Evolutionary conservation across 768 basidiomycete genomes (phyloP).

Genomic region (Arthromyces matolae): DNA sequence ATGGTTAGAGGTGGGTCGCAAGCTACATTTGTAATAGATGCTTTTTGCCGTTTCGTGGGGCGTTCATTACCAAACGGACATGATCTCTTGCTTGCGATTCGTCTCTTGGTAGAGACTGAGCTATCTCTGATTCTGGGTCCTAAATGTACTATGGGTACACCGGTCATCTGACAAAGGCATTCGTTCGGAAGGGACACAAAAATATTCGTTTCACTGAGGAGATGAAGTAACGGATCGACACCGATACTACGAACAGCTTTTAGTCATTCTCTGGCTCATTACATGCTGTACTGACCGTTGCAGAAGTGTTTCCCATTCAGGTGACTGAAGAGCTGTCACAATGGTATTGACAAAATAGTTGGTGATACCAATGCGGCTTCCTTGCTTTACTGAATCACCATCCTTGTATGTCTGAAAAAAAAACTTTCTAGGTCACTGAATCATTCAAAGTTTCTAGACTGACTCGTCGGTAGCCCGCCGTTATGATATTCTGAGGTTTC

Average conservation of each 20-base stretch:
- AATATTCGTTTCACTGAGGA: conserved; percentile 70
- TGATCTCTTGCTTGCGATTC: conserved; percentile 11
- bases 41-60: conserved; percentile 30
- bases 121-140: background rate
- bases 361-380: conserved; percentile 41
- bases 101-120: background rate
- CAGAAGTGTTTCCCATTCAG: conserved; percentile 65
- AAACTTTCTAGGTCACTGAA: background rate
- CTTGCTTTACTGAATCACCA: conserved; percentile 37
- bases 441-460: conserved; percentile 18
- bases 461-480: conserved; percentile 61
- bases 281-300: conserved; percentile 50
- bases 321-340: conserved; percentile 59
- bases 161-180: conserved; percentile 81
- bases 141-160: conserved; percentile 53
- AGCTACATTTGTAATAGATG: background rate
- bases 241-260: conserved; percentile 55
- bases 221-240: conserved; percentile 68
- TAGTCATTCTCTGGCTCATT: background rate
- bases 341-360: conserved; percentile 73
- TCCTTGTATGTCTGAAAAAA: conserved; percentile 27
- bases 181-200: conserved; percentile 80
- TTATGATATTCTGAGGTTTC: conserved; percentile 55
- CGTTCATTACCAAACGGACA: conserved; percentile 17
- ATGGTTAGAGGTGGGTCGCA: background rate